These are phyloP conservation scores for Boletus tylopilopsis DNA, from an alignment of 768 basidiomycete genomes.

Conservation along the genomic window DNA sequence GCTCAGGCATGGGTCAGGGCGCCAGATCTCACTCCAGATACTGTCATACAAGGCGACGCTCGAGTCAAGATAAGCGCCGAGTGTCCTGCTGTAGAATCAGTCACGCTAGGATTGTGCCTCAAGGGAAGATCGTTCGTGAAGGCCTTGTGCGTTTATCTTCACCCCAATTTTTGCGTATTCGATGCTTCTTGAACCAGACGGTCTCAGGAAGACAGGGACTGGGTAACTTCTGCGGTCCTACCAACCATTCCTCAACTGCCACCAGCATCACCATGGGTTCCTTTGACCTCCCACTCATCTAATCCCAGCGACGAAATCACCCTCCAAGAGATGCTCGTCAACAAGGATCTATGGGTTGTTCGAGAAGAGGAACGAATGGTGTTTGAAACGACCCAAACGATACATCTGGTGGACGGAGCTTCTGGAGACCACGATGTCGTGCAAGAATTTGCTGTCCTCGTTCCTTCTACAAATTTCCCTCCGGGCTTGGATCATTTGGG, in stretches of 20 bases:
- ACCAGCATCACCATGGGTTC: not conserved
- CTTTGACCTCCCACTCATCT: not conserved
- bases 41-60: too few species aligned
- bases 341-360: conserved; percentile 16
- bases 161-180: not conserved
- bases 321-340: not conserved
- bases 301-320: not conserved
- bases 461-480: conserved; percentile 23
- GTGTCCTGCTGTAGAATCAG: conserved; percentile 6
- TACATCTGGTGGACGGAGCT: not conserved
- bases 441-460: conserved; percentile 14
- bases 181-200: not conserved
- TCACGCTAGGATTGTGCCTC: conserved; percentile 11
- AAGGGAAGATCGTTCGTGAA: conserved; percentile 21
- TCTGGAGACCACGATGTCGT: not conserved
- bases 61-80: conserved; percentile 9
- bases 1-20: conserved; percentile 17
- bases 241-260: not conserved
- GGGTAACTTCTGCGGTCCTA: not conserved
- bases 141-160: not conserved
- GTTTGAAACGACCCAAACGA: conserved; percentile 15
- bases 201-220: not conserved
- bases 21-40: conserved; percentile 1
- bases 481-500: conserved; percentile 1
- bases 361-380: conserved; percentile 17